A percentile compares a stretch with the other conserved stretches of the same genome.
These are phyloP conservation scores for Arachnomyces sp. DNA, from an alignment of 2,329 filamentous ascomycete species.

Conservation along the genomic window DNA sequence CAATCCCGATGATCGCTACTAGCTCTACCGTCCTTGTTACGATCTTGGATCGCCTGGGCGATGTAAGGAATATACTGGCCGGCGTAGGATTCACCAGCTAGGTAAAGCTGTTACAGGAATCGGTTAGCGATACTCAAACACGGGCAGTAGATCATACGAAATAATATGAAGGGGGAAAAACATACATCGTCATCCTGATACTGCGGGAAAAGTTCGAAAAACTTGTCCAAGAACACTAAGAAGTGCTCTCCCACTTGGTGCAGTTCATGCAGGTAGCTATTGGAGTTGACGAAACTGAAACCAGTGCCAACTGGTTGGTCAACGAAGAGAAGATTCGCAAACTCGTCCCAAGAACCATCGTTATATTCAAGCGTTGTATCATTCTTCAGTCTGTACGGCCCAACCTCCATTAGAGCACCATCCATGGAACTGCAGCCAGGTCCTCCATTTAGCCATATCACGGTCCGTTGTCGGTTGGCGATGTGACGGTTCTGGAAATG, in stretches of 20 bases:
- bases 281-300: constrained; percentile 88
- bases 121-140: background rate
- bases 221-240: constrained; percentile 81
- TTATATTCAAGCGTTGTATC: constrained; percentile 67
- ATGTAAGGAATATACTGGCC: constrained; percentile 98
- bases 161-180: constrained; percentile 17
- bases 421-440: constrained; percentile 97
- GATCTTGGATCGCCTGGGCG: constrained; percentile 78
- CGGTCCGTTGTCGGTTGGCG: constrained; percentile 78
- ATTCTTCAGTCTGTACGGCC: constrained; percentile 79
- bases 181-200: constrained; percentile 86
- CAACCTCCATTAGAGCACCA: constrained; percentile 91
- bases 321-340: constrained; percentile 92
- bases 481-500: constrained; percentile 95
- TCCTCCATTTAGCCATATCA: constrained; percentile 95
- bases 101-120: constrained; percentile 60
- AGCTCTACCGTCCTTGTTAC: constrained; percentile 58
- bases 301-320: constrained; percentile 96
- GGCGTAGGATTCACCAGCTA: constrained; percentile 93
- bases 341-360: constrained; percentile 97
- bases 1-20: constrained; percentile 47
- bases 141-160: background rate
- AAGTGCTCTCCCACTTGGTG: constrained; percentile 87
- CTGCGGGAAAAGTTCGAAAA: constrained; percentile 82
- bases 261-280: constrained; percentile 79